A percentile compares a stretch with the other conserved stretches of the same genome.
phyloP scores from a whole-genome alignment of 2,329 filamentous ascomycete genomes.

The Venturia pyrina region DNA sequence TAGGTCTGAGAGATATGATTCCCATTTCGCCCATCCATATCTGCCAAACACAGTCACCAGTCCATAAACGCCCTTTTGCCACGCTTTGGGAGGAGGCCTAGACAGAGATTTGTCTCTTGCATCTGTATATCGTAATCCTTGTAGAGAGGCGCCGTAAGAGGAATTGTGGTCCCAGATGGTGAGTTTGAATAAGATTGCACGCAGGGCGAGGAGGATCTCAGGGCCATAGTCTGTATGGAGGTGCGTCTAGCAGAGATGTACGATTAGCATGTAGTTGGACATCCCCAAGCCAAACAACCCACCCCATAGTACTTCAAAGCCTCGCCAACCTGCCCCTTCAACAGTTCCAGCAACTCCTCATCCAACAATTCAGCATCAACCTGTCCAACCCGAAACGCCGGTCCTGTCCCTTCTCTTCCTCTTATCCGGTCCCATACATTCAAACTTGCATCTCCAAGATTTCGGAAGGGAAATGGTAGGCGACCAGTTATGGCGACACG shows the following conservation, averaged over 20 bases:
- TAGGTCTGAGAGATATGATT: slow-evolving; percentile 69
- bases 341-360: slow-evolving; percentile 77
- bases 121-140: slow-evolving; percentile 85
- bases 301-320: slow-evolving; percentile 76
- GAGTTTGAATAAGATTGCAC: slow-evolving; percentile 82
- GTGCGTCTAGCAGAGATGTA: slow-evolving; percentile 36
- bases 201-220: slow-evolving; percentile 70
- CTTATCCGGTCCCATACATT: slow-evolving; percentile 60
- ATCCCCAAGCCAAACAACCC: neutral
- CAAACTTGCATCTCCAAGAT: slow-evolving; percentile 39
- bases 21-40: slow-evolving; percentile 89
- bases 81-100: slow-evolving; percentile 49
- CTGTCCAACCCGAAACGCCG: slow-evolving; percentile 87
- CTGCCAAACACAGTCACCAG: slow-evolving; percentile 75
- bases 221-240: slow-evolving; percentile 77
- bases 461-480: slow-evolving; percentile 49
- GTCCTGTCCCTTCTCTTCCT: slow-evolving; percentile 67
- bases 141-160: slow-evolving; percentile 84
- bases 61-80: slow-evolving; percentile 79
- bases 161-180: slow-evolving; percentile 95
- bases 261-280: slow-evolving; percentile 4
- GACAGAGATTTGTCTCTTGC: slow-evolving; percentile 46
- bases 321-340: slow-evolving; percentile 78
- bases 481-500: slow-evolving; percentile 26
- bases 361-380: slow-evolving; percentile 93